A percentile compares a stretch with the other conserved stretches of the same genome.
phyloP scores from a whole-genome alignment of 805 yeast genomes.

The Schwanniomyces yamadae region DNA sequence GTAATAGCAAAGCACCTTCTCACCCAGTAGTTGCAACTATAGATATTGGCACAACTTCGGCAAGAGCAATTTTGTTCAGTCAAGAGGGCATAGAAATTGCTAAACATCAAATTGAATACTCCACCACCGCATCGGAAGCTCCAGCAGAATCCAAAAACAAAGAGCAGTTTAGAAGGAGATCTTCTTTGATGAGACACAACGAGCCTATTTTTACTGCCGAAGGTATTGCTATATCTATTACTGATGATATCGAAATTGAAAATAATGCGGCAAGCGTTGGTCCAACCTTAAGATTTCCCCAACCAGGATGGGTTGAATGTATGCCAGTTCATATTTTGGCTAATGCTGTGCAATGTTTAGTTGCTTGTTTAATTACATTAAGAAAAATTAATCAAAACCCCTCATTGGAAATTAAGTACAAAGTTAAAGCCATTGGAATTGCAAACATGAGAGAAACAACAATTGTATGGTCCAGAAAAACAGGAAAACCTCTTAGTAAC shows the following conservation, averaged over 20 bases:
- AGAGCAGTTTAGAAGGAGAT: constrained; percentile 46
- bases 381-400: constrained; percentile 55
- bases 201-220: constrained; percentile 69
- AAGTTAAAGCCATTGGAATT: constrained; percentile 75
- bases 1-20: constrained; percentile 41
- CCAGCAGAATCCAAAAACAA: constrained; percentile 42
- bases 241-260: constrained; percentile 62
- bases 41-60: constrained; percentile 90
- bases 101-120: constrained; percentile 86
- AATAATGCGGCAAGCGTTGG: constrained; percentile 50
- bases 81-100: constrained; percentile 75
- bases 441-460: constrained; percentile 97
- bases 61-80: constrained; percentile 81
- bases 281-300: constrained; percentile 75
- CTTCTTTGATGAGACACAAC: constrained; percentile 44
- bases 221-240: constrained; percentile 66
- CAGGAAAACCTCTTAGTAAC: constrained; percentile 79
- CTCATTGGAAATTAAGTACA: constrained; percentile 51
- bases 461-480: constrained; percentile 77
- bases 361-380: constrained; percentile 58
- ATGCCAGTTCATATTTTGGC: constrained; percentile 80
- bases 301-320: constrained; percentile 94
- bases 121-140: constrained; percentile 64
- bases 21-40: constrained; percentile 61
- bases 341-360: constrained; percentile 77